Evolutionary conservation across 805 yeast genomes (phyloP), one percentile per base, ranked within the genome.

Genomic region (Ogataea pignaliae): DNA sequence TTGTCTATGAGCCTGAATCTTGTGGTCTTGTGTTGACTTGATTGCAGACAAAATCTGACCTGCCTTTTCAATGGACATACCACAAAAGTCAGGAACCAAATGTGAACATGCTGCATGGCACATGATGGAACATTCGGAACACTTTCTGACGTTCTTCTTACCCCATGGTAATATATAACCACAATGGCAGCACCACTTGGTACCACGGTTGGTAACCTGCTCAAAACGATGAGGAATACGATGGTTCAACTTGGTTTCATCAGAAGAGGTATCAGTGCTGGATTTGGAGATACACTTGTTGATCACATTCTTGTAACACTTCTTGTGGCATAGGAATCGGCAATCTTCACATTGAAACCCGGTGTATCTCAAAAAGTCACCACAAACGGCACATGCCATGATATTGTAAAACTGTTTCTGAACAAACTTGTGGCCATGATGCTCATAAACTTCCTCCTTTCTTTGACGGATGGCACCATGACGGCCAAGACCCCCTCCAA

Each of bases 141-240:
- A 91, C 63, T 88, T 93, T 41, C 97, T 76, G 10, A 90, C 95
- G 55, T 87, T 89, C 64, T 88, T 89, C 58, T 84, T 80, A 42
- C 98, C 96, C 85, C 97, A 84, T 14, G 99, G 98, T 50, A 93
- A 73, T 41, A 93, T 82, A 61, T 88, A 88, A 48, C 99, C 99
- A 75, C 99, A 93, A 63, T 93, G 99, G 56, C 98, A 93, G 69
- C 99, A 93, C 99, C 99, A 93, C 61, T 91, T 90, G 2, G 99
- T 95, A 56, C 97, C 95, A 66, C 89, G 83, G 60, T 93, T 93
- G 14, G 93, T 77, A 26, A 81, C 79, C n/a, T 91, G 90, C 53
- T 87, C 96, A 63, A 91, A 91, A 62, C 97, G 80, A 63, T 93
- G 99, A 31, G 99, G 99, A 54, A 93, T 93, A 52, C 96, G 85